Base-by-base conservation (phyloP, 306 rosid species). In the Carpinus fangiana region DNA sequence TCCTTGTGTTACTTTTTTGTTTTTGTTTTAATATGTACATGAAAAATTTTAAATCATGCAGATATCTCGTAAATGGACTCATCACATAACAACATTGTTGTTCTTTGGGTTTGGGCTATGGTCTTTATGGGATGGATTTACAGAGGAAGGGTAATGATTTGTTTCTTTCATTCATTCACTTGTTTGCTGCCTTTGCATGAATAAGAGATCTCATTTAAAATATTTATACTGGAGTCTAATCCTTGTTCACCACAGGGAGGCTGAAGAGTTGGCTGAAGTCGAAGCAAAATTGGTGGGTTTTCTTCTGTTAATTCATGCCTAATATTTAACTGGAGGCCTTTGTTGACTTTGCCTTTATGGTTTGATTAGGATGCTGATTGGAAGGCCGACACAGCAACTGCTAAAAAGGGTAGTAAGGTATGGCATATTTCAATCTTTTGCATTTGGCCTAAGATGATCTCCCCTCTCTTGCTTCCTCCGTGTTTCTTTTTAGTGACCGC, bases 241-340 rank as follows among this genome's bases (percentile, higher is more conserved):
- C 59, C 52, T 82, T 52, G 36, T 84, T 90, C 73, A 50, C 78
- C 20, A 74, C 90, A 95, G 97, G 85, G 98, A 90, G 34, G 52
- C 85, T 5, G 98, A 91, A 80, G 97, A 95, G 73, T 81, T 95
- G 73, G 98, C 97, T 78, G 98, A 95, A 91, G 98, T 91, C 71
- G 98, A 95, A 91, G 98, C 91, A 47, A 34, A 93, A 85, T 76
- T 93, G 97, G 98, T 92, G 77, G 57, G 86, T 73, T 70, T 81
- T 81, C 70, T 55, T 20, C 26, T 54, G 18, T 73, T 31, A 70
- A 82, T 72, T 62, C 50, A 23, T 57, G 31, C 28, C 62, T 74
- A 78, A 56, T 26, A 74, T 81, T 52, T 71, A 46, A 52, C 31
- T 75, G 48, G 9, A 20, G 57, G 79, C 71, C 64, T 75, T 79